A percentile compares a stretch with the other conserved stretches of the same genome.
Evolutionary conservation across 148 eudicot genomes (phyloP).

Genomic region (Camellia sinensis): DNA sequence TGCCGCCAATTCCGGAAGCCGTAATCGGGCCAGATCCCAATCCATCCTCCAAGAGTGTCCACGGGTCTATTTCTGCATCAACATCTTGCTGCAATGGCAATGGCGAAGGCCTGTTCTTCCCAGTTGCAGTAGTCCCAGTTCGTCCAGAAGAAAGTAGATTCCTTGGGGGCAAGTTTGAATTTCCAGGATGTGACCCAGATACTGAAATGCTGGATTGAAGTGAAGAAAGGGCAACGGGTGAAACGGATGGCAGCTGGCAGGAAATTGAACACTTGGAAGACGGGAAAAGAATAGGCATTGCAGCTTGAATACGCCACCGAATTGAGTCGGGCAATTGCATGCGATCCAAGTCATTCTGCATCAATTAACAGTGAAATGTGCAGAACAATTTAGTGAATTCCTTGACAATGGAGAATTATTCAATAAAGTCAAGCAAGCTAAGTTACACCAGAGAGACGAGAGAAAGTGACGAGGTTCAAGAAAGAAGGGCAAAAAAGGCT

Average conservation of each 20-base stretch:
- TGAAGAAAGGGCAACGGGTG: constrained; percentile 47
- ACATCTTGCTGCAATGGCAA: constrained; percentile 42
- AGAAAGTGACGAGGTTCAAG: too few species aligned
- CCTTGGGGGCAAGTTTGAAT: constrained; percentile 37
- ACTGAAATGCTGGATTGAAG: constrained; percentile 53
- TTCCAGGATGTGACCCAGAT: constrained; percentile 35
- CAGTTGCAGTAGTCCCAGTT: constrained; percentile 26
- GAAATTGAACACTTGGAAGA: constrained; percentile 43
- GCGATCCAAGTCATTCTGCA: constrained; percentile 81
- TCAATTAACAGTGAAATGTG: neutral
- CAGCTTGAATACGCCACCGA: constrained; percentile 82
- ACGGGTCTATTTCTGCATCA: constrained; percentile 77
- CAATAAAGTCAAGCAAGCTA: neutral
- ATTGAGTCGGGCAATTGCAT: constrained; percentile 79
- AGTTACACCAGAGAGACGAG: too few species aligned
- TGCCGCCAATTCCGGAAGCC: constrained; percentile 45
- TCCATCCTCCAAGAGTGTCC: constrained; percentile 91
- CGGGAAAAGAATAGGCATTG: constrained; percentile 71
- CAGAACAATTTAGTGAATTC: neutral
- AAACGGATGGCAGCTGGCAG: constrained; percentile 66
- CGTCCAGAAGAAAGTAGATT: constrained; percentile 42
- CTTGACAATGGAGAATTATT: neutral
- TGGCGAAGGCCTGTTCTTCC: constrained; percentile 46
- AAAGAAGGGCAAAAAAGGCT: neutral
- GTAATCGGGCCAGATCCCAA: constrained; percentile 58